Percentiles rank a stretch among this genome's conserved stretches.
These are phyloP conservation scores for Trichophyton rubrum DNA, from an alignment of 2,329 filamentous ascomycete genomes.

Conservation along the genomic window DNA sequence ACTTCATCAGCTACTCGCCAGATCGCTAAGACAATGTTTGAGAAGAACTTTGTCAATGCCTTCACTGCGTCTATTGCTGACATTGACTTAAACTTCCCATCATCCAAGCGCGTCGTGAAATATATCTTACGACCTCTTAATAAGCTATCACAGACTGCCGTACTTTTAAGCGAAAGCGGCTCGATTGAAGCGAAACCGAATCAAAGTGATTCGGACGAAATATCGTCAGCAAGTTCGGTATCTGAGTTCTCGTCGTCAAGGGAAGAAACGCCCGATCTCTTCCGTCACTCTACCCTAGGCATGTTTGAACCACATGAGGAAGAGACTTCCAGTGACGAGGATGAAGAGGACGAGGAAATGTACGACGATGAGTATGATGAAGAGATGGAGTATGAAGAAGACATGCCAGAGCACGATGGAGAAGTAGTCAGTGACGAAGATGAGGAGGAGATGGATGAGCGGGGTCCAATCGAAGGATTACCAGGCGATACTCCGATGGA, in stretches of 20 bases:
- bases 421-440: constrained; percentile 85
- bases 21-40: constrained; percentile 89
- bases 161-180: constrained; percentile 69
- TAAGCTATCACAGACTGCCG: constrained; percentile 73
- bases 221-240: constrained; percentile 73
- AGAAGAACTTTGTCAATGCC: constrained; percentile 86
- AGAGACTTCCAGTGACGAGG: constrained; percentile 60
- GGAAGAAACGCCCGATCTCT: constrained; percentile 92
- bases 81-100: constrained; percentile 86
- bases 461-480: constrained; percentile 58
- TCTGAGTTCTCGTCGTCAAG: constrained; percentile 77
- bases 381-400: constrained; percentile 87
- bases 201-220: constrained; percentile 71
- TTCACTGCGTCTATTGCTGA: constrained; percentile 88
- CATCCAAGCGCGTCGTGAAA: constrained; percentile 87
- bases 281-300: constrained; percentile 87
- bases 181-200: constrained; percentile 56
- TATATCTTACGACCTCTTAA: constrained; percentile 87
- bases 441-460: constrained; percentile 64
- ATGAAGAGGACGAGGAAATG: constrained; percentile 74
- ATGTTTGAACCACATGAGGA: constrained; percentile 80
- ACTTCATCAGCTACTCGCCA: constrained; percentile 58
- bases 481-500: constrained; percentile 51
- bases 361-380: constrained; percentile 81
- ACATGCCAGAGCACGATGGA: constrained; percentile 63